Percentiles rank a stretch among this genome's conserved stretches.
These are phyloP conservation scores for Podospora conica DNA, from an alignment of 495 filamentous ascomycete genomes.

Conservation along the genomic window DNA sequence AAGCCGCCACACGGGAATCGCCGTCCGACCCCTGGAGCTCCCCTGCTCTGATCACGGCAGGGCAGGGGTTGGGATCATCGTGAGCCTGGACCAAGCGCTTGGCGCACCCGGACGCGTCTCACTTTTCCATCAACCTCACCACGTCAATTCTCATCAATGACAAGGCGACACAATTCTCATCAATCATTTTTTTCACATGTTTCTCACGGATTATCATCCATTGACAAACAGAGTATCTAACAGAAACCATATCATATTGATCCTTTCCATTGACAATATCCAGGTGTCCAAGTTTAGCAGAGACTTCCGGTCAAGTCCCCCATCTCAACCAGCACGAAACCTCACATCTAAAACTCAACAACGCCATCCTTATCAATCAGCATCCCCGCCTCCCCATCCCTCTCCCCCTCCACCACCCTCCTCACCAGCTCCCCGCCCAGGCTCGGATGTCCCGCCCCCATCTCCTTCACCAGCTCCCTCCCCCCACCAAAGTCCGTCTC, in stretches of 20 bases:
- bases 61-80: not conserved
- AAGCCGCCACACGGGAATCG: not conserved
- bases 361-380: slow-evolving; percentile 31
- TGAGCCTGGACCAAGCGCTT: not conserved
- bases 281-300: too few relatives aligned
- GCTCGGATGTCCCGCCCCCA: slow-evolving; percentile 38
- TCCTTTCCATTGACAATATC: not conserved
- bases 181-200: too few relatives aligned
- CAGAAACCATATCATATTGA: too few relatives aligned
- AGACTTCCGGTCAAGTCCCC: not conserved
- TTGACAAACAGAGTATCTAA: too few relatives aligned
- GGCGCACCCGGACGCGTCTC: not conserved
- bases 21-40: not conserved
- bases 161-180: not conserved
- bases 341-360: not conserved
- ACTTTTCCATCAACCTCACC: not conserved
- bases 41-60: not conserved
- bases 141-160: not conserved
- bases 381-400: slow-evolving; percentile 45
- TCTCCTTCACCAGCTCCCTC: not conserved
- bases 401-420: slow-evolving; percentile 41
- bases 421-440: slow-evolving; percentile 40
- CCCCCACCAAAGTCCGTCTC: slow-evolving; percentile 43
- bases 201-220: too few relatives aligned
- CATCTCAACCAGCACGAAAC: not conserved